Conservation (phyloP, 352 stramenopile genomes). For the Vaucheria bursata region DNA sequence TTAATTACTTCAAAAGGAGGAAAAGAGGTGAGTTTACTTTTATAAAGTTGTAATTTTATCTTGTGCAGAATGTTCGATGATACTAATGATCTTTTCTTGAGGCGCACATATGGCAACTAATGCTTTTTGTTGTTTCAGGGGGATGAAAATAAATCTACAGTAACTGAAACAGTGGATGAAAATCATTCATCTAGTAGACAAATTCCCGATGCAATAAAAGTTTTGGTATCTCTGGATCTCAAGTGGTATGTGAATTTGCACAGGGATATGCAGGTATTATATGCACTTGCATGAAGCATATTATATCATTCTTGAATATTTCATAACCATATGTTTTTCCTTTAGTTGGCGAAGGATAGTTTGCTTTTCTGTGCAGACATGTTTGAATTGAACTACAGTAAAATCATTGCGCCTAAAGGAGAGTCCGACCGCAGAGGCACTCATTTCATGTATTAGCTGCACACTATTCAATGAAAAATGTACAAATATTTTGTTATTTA, state of each 20-base stretch:
- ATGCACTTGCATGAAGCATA: background rate
- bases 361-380: constrained; percentile 12
- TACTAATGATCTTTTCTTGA: no score
- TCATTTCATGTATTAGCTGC: no score
- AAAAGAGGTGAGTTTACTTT: constrained; percentile 9
- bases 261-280: background rate
- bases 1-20: background rate
- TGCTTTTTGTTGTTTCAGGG: no score
- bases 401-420: background rate
- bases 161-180: background rate
- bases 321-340: background rate
- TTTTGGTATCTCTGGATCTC: background rate
- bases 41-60: no score
- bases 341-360: background rate
- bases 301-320: background rate
- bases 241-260: constrained; percentile 9
- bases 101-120: no score
- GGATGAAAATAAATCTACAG: background rate
- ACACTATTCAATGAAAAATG: no score
- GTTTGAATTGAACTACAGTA: constrained; percentile 3
- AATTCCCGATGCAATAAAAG: background rate
- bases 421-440: background rate
- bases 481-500: no score
- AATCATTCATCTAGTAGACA: background rate
- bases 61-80: no score